Conservation (phyloP, 139 green algal species). For the Tetraselmis chui region DNA sequence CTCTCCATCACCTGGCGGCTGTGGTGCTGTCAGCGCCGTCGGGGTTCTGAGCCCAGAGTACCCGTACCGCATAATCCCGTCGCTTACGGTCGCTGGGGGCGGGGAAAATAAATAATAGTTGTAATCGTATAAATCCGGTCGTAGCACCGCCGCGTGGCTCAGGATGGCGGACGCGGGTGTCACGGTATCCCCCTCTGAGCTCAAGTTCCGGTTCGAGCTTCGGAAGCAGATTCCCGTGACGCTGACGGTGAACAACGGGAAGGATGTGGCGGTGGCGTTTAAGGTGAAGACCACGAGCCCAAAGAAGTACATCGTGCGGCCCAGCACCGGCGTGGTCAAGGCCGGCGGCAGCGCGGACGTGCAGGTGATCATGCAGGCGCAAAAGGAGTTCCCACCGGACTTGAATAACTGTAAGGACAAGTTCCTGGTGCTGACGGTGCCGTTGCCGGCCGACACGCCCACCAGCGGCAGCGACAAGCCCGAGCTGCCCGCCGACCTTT, state of each 20-base stretch:
- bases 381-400: conserved; percentile 37
- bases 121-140: too few species aligned
- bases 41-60: too few species aligned
- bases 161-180: not conserved
- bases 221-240: conserved; percentile 63
- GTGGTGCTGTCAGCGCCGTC: too few species aligned
- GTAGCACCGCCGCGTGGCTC: too few species aligned
- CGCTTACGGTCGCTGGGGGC: too few species aligned
- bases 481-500: conserved; percentile 41
- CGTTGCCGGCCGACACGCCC: conserved; percentile 16
- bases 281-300: conserved; percentile 81
- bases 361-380: conserved; percentile 56
- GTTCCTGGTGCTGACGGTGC: conserved; percentile 67
- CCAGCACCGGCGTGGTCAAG: conserved; percentile 57
- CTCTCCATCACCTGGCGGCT: too few species aligned
- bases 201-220: conserved; percentile 66
- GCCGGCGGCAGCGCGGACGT: conserved; percentile 37
- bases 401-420: conserved; percentile 66
- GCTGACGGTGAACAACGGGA: conserved; percentile 53
- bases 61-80: too few species aligned
- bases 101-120: too few species aligned
- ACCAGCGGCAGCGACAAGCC: not conserved
- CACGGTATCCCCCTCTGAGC: conserved; percentile 30
- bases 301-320: conserved; percentile 82
- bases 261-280: conserved; percentile 51